Evolutionary conservation across 768 basidiomycete species (phyloP), one percentile per base, ranked within the genome.

Genomic region (Boletus sp.): DNA sequence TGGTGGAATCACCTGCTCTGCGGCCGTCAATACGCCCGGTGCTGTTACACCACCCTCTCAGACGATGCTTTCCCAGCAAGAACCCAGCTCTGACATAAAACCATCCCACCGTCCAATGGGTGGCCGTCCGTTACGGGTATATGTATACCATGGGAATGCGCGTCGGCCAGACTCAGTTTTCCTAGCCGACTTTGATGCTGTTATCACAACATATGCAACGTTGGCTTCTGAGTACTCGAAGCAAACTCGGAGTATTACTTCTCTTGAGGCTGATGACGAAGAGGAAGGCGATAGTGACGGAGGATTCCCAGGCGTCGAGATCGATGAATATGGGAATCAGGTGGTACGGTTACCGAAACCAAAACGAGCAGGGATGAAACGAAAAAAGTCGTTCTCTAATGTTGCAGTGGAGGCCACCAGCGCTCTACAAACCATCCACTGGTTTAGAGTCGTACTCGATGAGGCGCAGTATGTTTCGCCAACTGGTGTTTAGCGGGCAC

Each of bases 121-220:
- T 56, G 83, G 82, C 21, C 76, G 75, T 39, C 70, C 81, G 4
- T 70, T 93, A n/a, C 84, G 86, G 33, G 87, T 98, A 27, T 98
- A 98, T 73, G 83, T 98, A 56, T 98, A 98, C 68, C 97, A 99
- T 64, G 97, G 97, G 37, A 89, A 92, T 69, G 78, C 88, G 21
- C 85, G 97, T 38, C 81, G 88, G 30, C 84, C 87, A 21, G 93
- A 98, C 66, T 83, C 93, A n/a, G 71, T 80, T 15, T 93, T 88
- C 67, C 77, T 99, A 42, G 89, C 92, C 19, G 86, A 95, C 68
- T 96, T 98, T 69, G 97, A 99, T 72, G 88, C 93, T 21, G 95
- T 99, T 53, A 92, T 99, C 69, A 99, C 97, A 5, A 98, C 94
- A 2, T 99, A 93, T 71, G 88, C 93, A 29, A 98, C 97, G 0